Percentiles rank a stretch among this genome's conserved stretches.
phyloP scores from a whole-genome alignment of 1,284 basidiomycete genomes.

The Gymnopus androsaceus region DNA sequence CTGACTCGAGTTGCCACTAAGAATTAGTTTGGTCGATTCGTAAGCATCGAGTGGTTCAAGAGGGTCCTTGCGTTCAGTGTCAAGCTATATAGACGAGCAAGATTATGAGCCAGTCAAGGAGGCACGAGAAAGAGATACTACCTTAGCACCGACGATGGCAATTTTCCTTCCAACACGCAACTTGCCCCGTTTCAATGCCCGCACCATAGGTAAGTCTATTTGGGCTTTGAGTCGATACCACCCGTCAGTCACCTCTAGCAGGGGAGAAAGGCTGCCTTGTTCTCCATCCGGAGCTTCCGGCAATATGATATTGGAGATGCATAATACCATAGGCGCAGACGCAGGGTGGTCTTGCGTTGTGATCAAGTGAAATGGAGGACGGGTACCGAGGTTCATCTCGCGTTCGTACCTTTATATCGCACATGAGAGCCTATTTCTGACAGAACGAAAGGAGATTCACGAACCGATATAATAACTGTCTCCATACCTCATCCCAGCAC shows the following conservation, averaged over 20 bases:
- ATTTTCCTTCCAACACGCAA: slow-evolving; percentile 85
- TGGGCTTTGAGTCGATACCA: slow-evolving; percentile 89
- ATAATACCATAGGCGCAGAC: slow-evolving; percentile 79
- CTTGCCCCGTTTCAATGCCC: slow-evolving; percentile 67
- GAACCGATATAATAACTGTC: slow-evolving; percentile 86
- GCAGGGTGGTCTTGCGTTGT: slow-evolving; percentile 77
- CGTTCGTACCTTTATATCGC: slow-evolving; percentile 76
- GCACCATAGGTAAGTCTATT: slow-evolving; percentile 72
- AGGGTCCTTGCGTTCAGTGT: slow-evolving; percentile 72
- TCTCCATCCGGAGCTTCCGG: slow-evolving; percentile 43
- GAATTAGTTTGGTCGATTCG: slow-evolving; percentile 61
- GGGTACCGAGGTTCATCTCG: slow-evolving; percentile 77
- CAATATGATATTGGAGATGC: slow-evolving; percentile 74
- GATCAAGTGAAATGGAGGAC: slow-evolving; percentile 80
- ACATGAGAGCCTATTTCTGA: neutral
- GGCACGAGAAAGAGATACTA: slow-evolving; percentile 36
- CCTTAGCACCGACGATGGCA: slow-evolving; percentile 77
- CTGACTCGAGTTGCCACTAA: slow-evolving; percentile 85
- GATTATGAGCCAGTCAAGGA: neutral
- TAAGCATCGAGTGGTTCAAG: slow-evolving; percentile 85
- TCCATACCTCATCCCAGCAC: slow-evolving; percentile 78
- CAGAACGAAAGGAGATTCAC: slow-evolving; percentile 20
- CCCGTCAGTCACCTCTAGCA: slow-evolving; percentile 90
- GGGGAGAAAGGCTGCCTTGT: slow-evolving; percentile 43
- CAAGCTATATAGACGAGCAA: slow-evolving; percentile 51